Conservation (phyloP, 345 rosid genomes). For the Gossypium stocksii region DNA sequence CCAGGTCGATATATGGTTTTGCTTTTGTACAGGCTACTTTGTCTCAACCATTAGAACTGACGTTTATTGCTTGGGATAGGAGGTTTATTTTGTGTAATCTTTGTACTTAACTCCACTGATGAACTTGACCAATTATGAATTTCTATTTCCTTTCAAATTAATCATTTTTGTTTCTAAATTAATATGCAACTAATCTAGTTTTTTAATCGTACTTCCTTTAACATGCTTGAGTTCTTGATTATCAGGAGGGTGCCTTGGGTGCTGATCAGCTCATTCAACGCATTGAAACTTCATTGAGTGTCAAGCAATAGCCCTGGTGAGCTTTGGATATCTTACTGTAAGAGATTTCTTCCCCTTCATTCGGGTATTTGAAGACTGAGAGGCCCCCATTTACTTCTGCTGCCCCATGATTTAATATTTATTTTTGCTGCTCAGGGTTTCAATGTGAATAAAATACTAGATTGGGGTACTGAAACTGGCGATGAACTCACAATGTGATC, state of each 20-base stretch:
- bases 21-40: neutral
- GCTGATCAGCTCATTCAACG: constrained; percentile 63
- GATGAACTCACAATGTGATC: neutral
- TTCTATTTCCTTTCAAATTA: neutral
- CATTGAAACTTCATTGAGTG: constrained; percentile 57
- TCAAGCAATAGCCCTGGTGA: constrained; percentile 44
- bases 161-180: neutral
- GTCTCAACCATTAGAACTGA: neutral
- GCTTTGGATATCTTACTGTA: neutral
- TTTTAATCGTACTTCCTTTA: constrained; percentile 12
- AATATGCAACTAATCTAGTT: neutral
- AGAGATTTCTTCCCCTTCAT: neutral
- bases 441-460: neutral
- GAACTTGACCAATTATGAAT: neutral
- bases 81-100: neutral
- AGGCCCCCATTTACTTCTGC: neutral
- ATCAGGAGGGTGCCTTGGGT: constrained; percentile 78
- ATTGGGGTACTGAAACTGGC: constrained; percentile 7
- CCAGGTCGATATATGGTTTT: neutral
- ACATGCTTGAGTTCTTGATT: constrained; percentile 1
- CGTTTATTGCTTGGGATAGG: neutral
- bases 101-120: neutral
- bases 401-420: neutral
- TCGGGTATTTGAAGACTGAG: neutral
- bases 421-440: constrained; percentile 4